These are phyloP conservation scores for Populus alba DNA, from an alignment of 345 rosid genomes.

Conservation along the genomic window DNA sequence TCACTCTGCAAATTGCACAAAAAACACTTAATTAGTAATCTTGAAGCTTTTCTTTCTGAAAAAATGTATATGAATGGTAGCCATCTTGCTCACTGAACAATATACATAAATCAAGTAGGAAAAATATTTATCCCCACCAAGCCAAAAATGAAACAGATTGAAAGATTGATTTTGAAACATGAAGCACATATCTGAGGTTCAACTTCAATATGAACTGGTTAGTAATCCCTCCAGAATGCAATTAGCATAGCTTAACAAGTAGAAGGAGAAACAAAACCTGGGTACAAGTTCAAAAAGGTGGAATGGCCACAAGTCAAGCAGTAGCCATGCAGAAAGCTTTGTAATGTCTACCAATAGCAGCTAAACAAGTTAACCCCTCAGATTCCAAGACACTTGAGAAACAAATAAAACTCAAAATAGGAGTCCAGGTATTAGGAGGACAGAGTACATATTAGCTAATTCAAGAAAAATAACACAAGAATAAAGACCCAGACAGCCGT, in stretches of 20 bases:
- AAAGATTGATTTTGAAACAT: not conserved
- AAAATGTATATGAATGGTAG: not conserved
- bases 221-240: not conserved
- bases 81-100: slow-evolving; percentile 6
- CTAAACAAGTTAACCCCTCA: not conserved
- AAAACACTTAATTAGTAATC: slow-evolving; percentile 13
- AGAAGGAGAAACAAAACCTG: not conserved
- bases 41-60: slow-evolving; percentile 3
- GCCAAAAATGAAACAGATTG: not conserved
- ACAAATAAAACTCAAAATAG: not conserved
- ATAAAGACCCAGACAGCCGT: not conserved
- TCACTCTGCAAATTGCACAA: slow-evolving; percentile 52
- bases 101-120: not conserved
- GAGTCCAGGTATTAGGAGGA: not conserved
- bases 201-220: not conserved
- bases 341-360: not conserved
- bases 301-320: not conserved
- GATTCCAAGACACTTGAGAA: not conserved
- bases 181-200: not conserved
- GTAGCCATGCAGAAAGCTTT: not conserved
- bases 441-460: not conserved
- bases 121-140: not conserved
- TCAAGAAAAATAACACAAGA: not conserved
- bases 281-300: not conserved
- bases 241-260: not conserved